phyloP scores from a whole-genome alignment of 2,329 filamentous ascomycete species.

The Cyclaneusma minus region DNA sequence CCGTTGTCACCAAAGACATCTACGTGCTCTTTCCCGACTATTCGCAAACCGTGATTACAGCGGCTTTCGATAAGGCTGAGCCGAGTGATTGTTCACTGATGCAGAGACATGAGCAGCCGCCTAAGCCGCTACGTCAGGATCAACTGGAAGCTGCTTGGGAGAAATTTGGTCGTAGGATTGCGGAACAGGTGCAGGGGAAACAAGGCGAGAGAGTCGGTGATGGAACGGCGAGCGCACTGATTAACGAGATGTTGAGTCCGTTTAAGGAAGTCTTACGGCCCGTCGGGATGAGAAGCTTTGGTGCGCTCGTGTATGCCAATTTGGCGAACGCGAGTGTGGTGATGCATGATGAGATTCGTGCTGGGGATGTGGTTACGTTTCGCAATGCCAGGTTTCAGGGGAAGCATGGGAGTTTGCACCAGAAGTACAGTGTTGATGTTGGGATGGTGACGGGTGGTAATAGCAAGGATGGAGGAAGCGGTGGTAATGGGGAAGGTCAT shows the following conservation, averaged over 20 bases:
- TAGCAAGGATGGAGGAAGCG: no score
- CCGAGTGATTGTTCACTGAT: conserved; percentile 59
- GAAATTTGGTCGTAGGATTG: conserved; percentile 65
- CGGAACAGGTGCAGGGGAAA: conserved; percentile 50
- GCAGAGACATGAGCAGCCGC: conserved; percentile 76
- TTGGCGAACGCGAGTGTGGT: conserved; percentile 85
- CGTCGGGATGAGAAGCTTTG: conserved; percentile 78
- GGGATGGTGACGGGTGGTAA: no score
- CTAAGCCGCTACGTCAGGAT: conserved; percentile 71
- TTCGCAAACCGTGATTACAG: conserved; percentile 80
- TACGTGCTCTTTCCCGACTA: conserved; percentile 92
- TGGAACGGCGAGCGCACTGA: conserved; percentile 61
- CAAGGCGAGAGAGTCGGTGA: conserved; percentile 75
- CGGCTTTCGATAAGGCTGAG: conserved; percentile 62
- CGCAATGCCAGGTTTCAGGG: conserved; percentile 91
- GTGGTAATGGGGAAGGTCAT: conserved; percentile 67
- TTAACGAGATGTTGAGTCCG: conserved; percentile 65
- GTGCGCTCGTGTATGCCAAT: conserved; percentile 86
- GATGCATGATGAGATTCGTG: conserved; percentile 82
- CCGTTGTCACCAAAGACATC: conserved; percentile 61
- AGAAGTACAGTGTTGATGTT: conserved; percentile 80
- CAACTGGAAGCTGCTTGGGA: conserved; percentile 80
- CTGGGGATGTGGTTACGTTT: conserved; percentile 84
- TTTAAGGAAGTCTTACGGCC: conserved; percentile 62
- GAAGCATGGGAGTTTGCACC: conserved; percentile 87